Base-by-base conservation (phyloP, 495 filamentous ascomycete genomes). In the Penicillium silybi region DNA sequence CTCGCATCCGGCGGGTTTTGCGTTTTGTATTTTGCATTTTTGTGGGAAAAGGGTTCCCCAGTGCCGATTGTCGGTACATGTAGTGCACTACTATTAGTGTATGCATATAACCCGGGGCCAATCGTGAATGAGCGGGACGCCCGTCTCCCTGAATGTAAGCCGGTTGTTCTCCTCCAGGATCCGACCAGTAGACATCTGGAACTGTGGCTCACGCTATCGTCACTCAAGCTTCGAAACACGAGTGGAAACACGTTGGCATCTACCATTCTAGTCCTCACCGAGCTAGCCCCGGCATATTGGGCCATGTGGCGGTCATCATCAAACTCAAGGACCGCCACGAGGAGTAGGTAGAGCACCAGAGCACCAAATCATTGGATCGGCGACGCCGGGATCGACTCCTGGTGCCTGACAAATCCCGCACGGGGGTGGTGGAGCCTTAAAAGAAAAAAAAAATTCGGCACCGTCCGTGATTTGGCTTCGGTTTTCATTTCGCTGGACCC, bases 381-480 rank as follows among this genome's bases (percentile, higher is more conserved):
- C 34, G 48, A 59, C 34, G 42, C 54, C 62, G 56, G 51, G 52
- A 54, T 63, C 53, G 35, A 52, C 48, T 61, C 16, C 5, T n/a
- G n/a, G 51, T 44, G 17, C 56, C 46, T 41, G 44, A 42, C 48
- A 57, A 57, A 57, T 57, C 49, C 54, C 54, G 51, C 44, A 48
- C 29, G 9, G 29, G 29, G 32, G 43, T 8, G 41, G 45, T 40
- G 46, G 38, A 37, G 45, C 38, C 32, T 41, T 11, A 13, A 22
- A 20, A 2, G 29, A 40, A 32, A 2, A 9, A 46, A 23, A 45
- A 44, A 53, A 20, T 41, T 48, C 57, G 46, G 53, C 43, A 49
- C 44, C 15, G 50, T 46, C 53, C 44, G 52, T 45, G 52, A 52
- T 55, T 49, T 54, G 26, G 53, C n/a, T n/a, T n/a, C n/a, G 59